Base-by-base conservation (phyloP, 2,329 filamentous ascomycete genomes). In the Saccharata proteae region DNA sequence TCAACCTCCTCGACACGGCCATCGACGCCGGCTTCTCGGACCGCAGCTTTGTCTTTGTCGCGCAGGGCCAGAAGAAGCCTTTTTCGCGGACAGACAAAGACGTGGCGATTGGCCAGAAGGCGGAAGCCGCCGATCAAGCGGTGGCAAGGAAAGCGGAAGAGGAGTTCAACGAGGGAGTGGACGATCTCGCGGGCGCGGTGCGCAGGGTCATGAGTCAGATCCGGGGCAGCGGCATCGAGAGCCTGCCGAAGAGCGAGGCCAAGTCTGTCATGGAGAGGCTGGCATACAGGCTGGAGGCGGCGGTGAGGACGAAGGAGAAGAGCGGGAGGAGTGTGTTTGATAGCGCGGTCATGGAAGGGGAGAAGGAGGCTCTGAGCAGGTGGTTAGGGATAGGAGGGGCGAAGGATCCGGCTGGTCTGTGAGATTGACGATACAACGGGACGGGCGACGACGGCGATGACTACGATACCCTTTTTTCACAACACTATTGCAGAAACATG, bases 181-280 rank as follows among this genome's bases (percentile, higher is more conserved):
- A 93, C 52, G 60, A 57, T 14, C 62, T 93, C 4, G 65, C 72
- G 1, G 55, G 57, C 12, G 42, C 43, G 7, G 38, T 55, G 30
- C 50, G 25, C 18, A 22, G 15, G 12, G 16, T 36, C 34, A 36
- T 29, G 24, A 29, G 18, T 2, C 62, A 61, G 19, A 61, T 92
- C 30, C 72, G 76, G 30, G 42, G 46, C 2, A 42, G 43, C 4
- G 51, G 54, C 34, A 35, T 52, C 26, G 74, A 74, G 14, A 74
- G 80, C 44, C 64, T 90, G 36, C 68, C 70, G 11, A 70, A 80
- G 17, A 79, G 81, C 17, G 75, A 92, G 46, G 74, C 80, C 9
- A 93, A 93, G 55, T 74, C 75, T 32, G 66, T 69, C 8, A 64
- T 93, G 22, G 80, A 92, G 44, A 68, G 75, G 35, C 59, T 93